These are phyloP conservation scores for Trichoderma arundinaceum DNA, from an alignment of 2,329 filamentous ascomycete species.

Conservation along the genomic window DNA sequence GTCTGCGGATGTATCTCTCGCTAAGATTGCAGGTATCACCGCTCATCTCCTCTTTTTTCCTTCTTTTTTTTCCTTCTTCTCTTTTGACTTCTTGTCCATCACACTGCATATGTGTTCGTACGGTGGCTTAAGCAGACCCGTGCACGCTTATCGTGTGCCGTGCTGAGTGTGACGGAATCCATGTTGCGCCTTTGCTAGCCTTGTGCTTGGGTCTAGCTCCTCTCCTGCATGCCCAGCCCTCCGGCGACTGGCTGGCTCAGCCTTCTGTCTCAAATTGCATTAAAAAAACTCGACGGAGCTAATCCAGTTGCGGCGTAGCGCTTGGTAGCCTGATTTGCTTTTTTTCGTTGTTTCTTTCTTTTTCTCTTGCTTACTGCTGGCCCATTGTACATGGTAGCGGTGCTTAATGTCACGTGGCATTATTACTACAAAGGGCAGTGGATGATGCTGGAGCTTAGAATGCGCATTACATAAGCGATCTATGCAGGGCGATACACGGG, in stretches of 20 bases:
- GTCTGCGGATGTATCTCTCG: slow-evolving; percentile 4
- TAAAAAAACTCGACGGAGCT: background rate
- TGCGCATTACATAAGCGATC: slow-evolving; percentile 1
- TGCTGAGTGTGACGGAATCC: slow-evolving; percentile 8
- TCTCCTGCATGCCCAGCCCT: slow-evolving; percentile 22
- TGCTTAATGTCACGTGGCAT: background rate
- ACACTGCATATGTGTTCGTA: background rate
- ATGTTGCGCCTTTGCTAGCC: slow-evolving; percentile 27
- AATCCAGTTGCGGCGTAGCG: background rate
- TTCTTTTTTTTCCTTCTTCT: background rate
- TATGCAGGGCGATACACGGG: background rate
- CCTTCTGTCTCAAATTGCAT: slow-evolving; percentile 26
- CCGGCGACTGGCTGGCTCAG: slow-evolving; percentile 22
- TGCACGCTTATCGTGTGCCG: slow-evolving; percentile 23
- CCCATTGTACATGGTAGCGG: background rate
- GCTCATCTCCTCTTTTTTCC: too few relatives aligned
- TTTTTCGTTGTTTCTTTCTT: background rate
- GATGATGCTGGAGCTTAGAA: background rate
- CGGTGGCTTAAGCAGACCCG: slow-evolving; percentile 15
- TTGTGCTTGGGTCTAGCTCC: slow-evolving; percentile 18
- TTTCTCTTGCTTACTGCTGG: too few relatives aligned
- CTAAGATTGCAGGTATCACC: background rate
- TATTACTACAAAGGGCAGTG: slow-evolving; percentile 1
- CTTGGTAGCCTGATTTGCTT: slow-evolving; percentile 21
- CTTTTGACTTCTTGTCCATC: background rate